Evolutionary conservation across 1,139 yeast genomes (phyloP).

Genomic region (Barnettozyma hawaiiensis): DNA sequence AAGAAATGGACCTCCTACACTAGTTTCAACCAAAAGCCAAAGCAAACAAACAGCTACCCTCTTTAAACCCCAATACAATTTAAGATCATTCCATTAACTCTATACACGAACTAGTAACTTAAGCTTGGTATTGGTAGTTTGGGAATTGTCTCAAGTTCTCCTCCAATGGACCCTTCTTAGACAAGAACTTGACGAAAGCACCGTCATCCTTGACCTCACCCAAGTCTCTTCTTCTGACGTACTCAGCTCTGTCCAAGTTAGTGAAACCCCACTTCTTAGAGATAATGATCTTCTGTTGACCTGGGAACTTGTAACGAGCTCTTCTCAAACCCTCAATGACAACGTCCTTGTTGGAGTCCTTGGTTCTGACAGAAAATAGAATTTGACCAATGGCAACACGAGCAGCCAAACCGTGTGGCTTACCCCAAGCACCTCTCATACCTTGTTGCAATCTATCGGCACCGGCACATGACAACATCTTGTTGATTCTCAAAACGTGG

Average conservation of each 20-base stretch:
- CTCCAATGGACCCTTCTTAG: slow-evolving; percentile 93
- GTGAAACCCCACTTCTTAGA: slow-evolving; percentile 99
- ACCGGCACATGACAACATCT: slow-evolving; percentile 99
- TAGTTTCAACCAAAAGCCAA: too few relatives aligned
- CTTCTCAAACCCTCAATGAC: slow-evolving; percentile 99
- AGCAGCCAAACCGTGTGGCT: slow-evolving; percentile 99
- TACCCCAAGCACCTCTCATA: slow-evolving; percentile 99
- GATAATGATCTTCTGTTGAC: slow-evolving; percentile 98
- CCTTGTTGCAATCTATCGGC: slow-evolving; percentile 99
- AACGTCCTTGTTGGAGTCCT: slow-evolving; percentile 95
- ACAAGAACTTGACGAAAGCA: slow-evolving; percentile 98
- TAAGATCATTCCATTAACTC: slow-evolving; percentile 10
- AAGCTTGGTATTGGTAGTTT: slow-evolving; percentile 53
- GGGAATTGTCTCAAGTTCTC: slow-evolving; percentile 94
- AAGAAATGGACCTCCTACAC: too few relatives aligned
- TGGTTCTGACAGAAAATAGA: slow-evolving; percentile 97
- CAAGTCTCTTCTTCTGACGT: slow-evolving; percentile 87
- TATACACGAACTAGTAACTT: slow-evolving; percentile 18
- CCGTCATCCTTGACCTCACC: slow-evolving; percentile 99
- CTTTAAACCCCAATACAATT: too few relatives aligned
- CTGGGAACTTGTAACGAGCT: slow-evolving; percentile 99
- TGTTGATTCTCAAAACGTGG: slow-evolving; percentile 99
- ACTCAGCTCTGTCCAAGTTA: slow-evolving; percentile 95
- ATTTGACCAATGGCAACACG: slow-evolving; percentile 99
- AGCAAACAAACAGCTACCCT: too few relatives aligned